A percentile compares a stretch with the other conserved stretches of the same genome.
phyloP scores from a whole-genome alignment of 352 stramenopile species.

The Pythium utonaiense region DNA sequence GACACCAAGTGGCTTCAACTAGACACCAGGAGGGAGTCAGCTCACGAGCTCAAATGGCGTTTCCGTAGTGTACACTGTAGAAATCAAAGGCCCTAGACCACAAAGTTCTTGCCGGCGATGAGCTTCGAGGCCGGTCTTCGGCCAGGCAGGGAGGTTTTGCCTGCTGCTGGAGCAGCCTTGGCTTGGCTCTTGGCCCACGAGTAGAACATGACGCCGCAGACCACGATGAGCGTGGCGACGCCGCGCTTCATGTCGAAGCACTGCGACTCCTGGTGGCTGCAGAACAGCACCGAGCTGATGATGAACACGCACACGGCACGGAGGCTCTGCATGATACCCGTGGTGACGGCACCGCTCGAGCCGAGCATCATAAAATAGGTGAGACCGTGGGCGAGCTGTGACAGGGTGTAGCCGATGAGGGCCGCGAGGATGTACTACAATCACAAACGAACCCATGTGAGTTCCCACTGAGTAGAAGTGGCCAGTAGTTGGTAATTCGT shows the following conservation, averaged over 20 bases:
- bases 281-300: constrained; percentile 83
- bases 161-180: constrained; percentile 20
- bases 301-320: constrained; percentile 82
- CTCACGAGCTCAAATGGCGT: no score
- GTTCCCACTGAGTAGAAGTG: background rate
- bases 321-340: constrained; percentile 86
- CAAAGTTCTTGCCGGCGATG: constrained; percentile 66
- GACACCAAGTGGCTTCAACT: background rate
- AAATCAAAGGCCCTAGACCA: constrained; percentile 29
- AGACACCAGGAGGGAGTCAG: no score
- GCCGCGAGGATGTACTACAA: constrained; percentile 52
- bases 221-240: constrained; percentile 74
- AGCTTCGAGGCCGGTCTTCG: constrained; percentile 31
- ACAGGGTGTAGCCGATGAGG: constrained; percentile 70
- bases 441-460: background rate
- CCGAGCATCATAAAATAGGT: constrained; percentile 86
- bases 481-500: background rate
- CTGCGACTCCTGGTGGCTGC: constrained; percentile 79
- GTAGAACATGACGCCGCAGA: constrained; percentile 83
- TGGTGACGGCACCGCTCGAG: constrained; percentile 78
- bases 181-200: constrained; percentile 79
- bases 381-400: constrained; percentile 73
- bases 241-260: constrained; percentile 84
- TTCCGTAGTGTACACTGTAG: background rate
- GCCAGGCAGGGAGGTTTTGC: background rate